Evolutionary conservation across 176 grass and related monocot genomes (phyloP), one percentile per base, ranked within the genome.

Genomic region (Zoysia japonica): DNA sequence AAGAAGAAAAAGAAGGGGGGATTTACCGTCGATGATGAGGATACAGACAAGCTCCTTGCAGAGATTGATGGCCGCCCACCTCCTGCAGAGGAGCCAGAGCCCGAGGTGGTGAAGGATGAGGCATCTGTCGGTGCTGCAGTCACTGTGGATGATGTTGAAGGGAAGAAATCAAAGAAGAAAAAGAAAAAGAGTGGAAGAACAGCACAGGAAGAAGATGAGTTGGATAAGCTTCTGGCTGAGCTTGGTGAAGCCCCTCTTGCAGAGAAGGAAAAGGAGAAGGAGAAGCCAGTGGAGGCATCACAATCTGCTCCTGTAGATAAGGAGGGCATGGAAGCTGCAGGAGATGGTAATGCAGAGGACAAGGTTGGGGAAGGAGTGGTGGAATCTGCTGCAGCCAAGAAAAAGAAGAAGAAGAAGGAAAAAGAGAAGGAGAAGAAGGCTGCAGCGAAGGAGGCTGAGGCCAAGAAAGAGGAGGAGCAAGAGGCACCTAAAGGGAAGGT

Each of bases 351-450:
- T 66, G 78, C 10, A 15, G 87, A 86, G 61, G 91, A 90, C 70
- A 97, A 94, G 66, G 85, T 69, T 67, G 89, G 74, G 19, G 89
- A 98, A 85, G 92, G 77, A 66, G 96, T 92, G 51, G 83, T 54
- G 15, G 92, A 92, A 77, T 91, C 92, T 5, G 89, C 87, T 63
- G 87, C 91, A 20, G 87, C 91, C 36, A 97, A 97, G 84, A 94
- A 92, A 84, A 97, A 94, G 71, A 97, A 97, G 70, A 97, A 97
- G 78, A 97, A 97, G 79, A 97, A 97, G 51, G 95, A 94, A 20
- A 97, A 94, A 68, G 94, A 94, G 81, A 94, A 97, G 82, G 89
- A 97, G 81, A 94, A 94, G 72, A 94, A 94, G 68, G 90, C 90
- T 9, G 91, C 91, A 38, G 82, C 91, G 7, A 90, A 87, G 55